These are phyloP conservation scores for Vanrija pseudolonga DNA, from an alignment of 1,284 basidiomycete species.

Conservation along the genomic window DNA sequence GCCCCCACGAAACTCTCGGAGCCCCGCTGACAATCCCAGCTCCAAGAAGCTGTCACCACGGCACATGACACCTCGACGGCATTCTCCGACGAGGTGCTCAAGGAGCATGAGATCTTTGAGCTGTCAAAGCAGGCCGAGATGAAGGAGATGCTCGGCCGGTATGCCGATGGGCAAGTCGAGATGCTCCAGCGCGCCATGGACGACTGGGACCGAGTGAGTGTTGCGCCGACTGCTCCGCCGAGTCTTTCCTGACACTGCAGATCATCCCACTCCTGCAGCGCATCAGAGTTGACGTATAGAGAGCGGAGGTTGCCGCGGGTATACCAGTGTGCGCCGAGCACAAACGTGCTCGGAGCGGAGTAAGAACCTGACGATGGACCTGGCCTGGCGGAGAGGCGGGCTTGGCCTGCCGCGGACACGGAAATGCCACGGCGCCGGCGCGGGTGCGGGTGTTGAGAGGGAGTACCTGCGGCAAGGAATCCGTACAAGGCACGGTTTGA, in stretches of 20 bases:
- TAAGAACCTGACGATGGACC: no score
- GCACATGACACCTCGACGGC: conserved; percentile 93
- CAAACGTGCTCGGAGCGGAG: background rate
- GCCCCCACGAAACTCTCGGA: background rate
- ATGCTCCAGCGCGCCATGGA: conserved; percentile 87
- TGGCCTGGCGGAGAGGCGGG: no score
- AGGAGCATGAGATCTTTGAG: conserved; percentile 87
- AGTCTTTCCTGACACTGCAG: conserved; percentile 15
- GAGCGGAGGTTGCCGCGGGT: background rate
- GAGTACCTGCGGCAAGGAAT: no score
- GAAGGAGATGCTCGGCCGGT: conserved; percentile 84
- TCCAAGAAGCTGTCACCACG: conserved; percentile 91
- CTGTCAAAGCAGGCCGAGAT: conserved; percentile 87
- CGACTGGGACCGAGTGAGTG: conserved; percentile 69
- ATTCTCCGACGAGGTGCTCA: conserved; percentile 88
- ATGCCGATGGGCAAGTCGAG: conserved; percentile 91
- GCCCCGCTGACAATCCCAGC: conserved; percentile 51
- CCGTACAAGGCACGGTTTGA: no score
- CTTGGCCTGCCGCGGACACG: no score
- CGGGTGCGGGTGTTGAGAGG: no score
- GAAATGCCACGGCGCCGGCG: no score
- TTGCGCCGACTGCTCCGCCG: background rate
- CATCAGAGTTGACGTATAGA: conserved; percentile 74
- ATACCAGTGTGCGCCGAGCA: no score
- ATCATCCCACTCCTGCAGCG: conserved; percentile 81